Base-by-base conservation (phyloP, 371 early-diverging fungal genomes). In the Rhizopus stolonifer region DNA sequence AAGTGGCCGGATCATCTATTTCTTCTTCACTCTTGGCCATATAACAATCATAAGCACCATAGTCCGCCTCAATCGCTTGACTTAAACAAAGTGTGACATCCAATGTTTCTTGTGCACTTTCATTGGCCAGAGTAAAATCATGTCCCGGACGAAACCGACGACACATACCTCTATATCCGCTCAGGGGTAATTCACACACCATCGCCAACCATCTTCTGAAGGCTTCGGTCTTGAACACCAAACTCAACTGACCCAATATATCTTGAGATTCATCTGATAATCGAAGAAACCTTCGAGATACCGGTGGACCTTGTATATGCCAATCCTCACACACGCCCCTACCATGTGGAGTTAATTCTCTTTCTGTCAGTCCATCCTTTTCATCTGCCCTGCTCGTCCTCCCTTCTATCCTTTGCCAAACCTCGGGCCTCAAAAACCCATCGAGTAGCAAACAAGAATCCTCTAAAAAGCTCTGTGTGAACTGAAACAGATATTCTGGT, bases 11-110 rank as follows among this genome's bases (percentile, higher is more conserved):
- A 52, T 88, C 87, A 50, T 81, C 84, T n/a, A 11, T 15, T 46
- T 81, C 83, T 18, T 73, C 82, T 45, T 82, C 83, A 49, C 84
- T 83, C n/a, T n/a, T n/a, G 13, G 85, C 81, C 74, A 89, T 80
- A 58, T 89, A 88, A 55, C 86, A 86, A 48, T 87, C 85, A 60
- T 87, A 91, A 2, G 88, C 91, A 45, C 91, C 91, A 43, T 78
- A 72, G 33, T 81, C 84, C 3, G 46, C 86, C 86, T 11, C 71
- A 67, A 5, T 71, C 79, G 87, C 89, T 88, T 29, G 46, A 39
- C 7, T 62, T 46, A 14, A 29, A 31, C 77, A 82, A 19, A 85
- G 61, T 4, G 79, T 77, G 3, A 77, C 79, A 47, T 86, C 86
- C n/a, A 87, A 70, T 0, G 61, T 24, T 17, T 44, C 26, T 36